A percentile compares a stretch with the other conserved stretches of the same genome.
These are phyloP conservation scores for Blastomyces percursus DNA, from an alignment of 2,329 filamentous ascomycete genomes.

Conservation along the genomic window DNA sequence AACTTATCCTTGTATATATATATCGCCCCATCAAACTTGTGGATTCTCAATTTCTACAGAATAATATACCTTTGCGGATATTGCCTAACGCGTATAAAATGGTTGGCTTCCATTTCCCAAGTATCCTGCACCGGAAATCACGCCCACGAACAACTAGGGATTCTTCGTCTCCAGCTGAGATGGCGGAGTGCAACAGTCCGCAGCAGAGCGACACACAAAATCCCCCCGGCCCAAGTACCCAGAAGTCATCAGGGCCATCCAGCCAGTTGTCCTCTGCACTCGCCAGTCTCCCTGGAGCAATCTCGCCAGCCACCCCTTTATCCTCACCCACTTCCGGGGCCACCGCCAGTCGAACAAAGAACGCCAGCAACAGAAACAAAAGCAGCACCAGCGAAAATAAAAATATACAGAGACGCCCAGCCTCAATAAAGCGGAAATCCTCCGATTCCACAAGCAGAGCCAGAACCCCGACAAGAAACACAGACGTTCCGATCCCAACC, in stretches of 20 bases:
- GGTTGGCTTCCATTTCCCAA: slow-evolving; percentile 1
- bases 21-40: not conserved
- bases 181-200: not conserved
- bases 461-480: slow-evolving; percentile 2
- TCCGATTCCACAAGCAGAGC: not conserved
- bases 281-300: not conserved
- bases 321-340: not conserved
- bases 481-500: not conserved
- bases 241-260: not conserved
- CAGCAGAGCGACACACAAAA: not conserved
- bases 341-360: not conserved
- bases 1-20: not conserved
- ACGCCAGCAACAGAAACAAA: not conserved
- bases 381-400: not conserved
- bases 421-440: not conserved
- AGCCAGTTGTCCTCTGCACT: not conserved
- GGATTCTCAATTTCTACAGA: not conserved
- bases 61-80: not conserved
- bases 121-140: not conserved
- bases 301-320: not conserved
- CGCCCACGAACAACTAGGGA: not conserved
- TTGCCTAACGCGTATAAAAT: not conserved
- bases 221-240: not conserved
- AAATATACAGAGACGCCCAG: not conserved
- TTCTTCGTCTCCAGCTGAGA: not conserved